Evolutionary conservation across 371 early-diverging fungal genomes (phyloP).

Genomic region (Mucor sp.): DNA sequence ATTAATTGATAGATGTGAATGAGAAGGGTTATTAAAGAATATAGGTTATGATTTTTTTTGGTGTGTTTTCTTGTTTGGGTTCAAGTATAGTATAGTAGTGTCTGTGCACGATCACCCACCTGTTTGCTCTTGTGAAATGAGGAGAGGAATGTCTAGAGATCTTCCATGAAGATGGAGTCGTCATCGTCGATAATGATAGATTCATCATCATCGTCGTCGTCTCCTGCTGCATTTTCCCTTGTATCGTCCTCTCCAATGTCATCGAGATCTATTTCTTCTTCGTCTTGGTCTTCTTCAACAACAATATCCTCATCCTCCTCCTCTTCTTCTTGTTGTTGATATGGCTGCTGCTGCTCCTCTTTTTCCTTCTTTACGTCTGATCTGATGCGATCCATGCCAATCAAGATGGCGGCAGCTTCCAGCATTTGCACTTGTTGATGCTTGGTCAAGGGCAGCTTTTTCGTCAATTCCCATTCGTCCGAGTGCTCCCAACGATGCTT

Average conservation of each 20-base stretch:
- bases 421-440: constrained; percentile 80
- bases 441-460: constrained; percentile 66
- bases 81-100: background rate
- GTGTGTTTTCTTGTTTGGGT: background rate
- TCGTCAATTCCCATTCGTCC: constrained; percentile 66
- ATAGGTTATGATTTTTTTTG: background rate
- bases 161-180: constrained; percentile 33
- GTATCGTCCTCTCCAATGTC: background rate
- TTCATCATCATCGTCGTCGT: constrained; percentile 16
- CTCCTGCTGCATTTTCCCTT: background rate
- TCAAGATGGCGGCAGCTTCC: constrained; percentile 73
- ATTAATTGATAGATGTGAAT: background rate
- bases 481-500: constrained; percentile 80
- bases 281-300: constrained; percentile 6
- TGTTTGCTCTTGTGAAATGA: background rate
- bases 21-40: background rate
- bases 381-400: constrained; percentile 52
- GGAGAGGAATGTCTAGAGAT: constrained; percentile 12
- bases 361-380: background rate
- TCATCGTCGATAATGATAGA: constrained; percentile 32
- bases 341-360: background rate
- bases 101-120: too few relatives aligned
- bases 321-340: constrained; percentile 6
- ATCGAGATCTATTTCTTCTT: background rate
- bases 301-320: constrained; percentile 3